A percentile compares a stretch with the other conserved stretches of the same genome.
These are phyloP conservation scores for Paramyrothecium roridum DNA, from an alignment of 2,329 filamentous ascomycete species.

Conservation along the genomic window DNA sequence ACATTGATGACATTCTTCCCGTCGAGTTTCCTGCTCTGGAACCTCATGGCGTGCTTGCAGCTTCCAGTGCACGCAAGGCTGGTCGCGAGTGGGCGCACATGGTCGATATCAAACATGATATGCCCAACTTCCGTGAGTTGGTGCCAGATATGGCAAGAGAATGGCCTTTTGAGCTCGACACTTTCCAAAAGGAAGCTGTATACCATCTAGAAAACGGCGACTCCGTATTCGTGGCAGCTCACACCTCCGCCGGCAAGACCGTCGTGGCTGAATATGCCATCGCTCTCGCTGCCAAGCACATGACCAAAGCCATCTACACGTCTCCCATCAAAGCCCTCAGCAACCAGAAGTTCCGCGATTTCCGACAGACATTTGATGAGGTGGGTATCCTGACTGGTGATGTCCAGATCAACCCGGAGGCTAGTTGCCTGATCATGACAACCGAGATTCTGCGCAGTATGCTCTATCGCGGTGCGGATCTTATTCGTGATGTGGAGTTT, in stretches of 20 bases:
- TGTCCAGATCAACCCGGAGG: constrained; percentile 96
- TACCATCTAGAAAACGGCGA: constrained; percentile 96
- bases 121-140: constrained; percentile 89
- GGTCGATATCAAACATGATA: constrained; percentile 90
- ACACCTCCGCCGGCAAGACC: constrained; percentile 97
- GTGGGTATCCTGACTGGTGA: constrained; percentile 96
- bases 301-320: constrained; percentile 99
- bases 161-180: constrained; percentile 97
- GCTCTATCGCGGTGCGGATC: constrained; percentile 92
- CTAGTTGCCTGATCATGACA: constrained; percentile 98
- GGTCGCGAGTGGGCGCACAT: constrained; percentile 96
- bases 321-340: constrained; percentile 97
- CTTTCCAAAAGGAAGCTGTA: constrained; percentile 97
- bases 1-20: constrained; percentile 83
- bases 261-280: constrained; percentile 98
- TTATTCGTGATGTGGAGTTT: constrained; percentile 96
- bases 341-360: constrained; percentile 98
- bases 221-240: constrained; percentile 95
- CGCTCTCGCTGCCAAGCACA: constrained; percentile 91
- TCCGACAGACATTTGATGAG: constrained; percentile 85
- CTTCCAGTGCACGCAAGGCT: constrained; percentile 68
- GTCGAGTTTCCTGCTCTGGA: constrained; percentile 91
- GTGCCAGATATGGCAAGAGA: constrained; percentile 95
- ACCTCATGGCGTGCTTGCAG: constrained; percentile 72
- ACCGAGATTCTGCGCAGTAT: constrained; percentile 98